Base-by-base conservation (phyloP, 2,329 filamentous ascomycete genomes). In the Albifimbria verrucaria region DNA sequence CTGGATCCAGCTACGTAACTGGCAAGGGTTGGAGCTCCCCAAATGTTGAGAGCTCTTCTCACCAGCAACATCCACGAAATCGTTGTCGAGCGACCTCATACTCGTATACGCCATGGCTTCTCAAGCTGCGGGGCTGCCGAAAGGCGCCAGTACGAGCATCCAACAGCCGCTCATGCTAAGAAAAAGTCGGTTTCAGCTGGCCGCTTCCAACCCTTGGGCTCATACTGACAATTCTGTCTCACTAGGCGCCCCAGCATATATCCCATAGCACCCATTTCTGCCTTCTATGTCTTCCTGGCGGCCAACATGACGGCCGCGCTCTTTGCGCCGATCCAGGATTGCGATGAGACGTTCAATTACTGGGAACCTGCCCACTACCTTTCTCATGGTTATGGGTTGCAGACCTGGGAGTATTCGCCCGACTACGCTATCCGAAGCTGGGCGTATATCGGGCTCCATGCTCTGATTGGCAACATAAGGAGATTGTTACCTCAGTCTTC, bases 351-450 rank as follows among this genome's bases (percentile, higher is more conserved):
- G 11, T 99, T 96, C 81, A 99, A 99, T 70, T 99, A 96, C 77
- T 99, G 93, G 92, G 94, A 99, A 65, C 93, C 94, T 0, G 86
- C 92, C 0, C 94, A 99, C 72, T 99, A 97, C 71, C 81, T 99
- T 24, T 88, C 86, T 54, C 92, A 97, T 76, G 90, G 90, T 62
- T 93, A 96, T 66, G 94, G 93, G 39, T 79, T 97, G 49, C 92
- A 99, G 75, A 99, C 94, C 1, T 99, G 94, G 94, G 94, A 99
- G 72, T 99, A 97, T 73, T 96, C 93, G 1, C 94, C 94, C 5
- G 87, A 93, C 53, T 97, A 89, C 72, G 90, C 92, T 49, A 97
- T 99, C 62, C 86, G 94, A 57, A 97, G 92, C 74, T 99, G 94
- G 94, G 78, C 92, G 21, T 99, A 99, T 65, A 79, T 95, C 36